These are phyloP conservation scores for Coemansia umbellata DNA, from an alignment of 192 early-diverging fungal species.

Conservation along the genomic window DNA sequence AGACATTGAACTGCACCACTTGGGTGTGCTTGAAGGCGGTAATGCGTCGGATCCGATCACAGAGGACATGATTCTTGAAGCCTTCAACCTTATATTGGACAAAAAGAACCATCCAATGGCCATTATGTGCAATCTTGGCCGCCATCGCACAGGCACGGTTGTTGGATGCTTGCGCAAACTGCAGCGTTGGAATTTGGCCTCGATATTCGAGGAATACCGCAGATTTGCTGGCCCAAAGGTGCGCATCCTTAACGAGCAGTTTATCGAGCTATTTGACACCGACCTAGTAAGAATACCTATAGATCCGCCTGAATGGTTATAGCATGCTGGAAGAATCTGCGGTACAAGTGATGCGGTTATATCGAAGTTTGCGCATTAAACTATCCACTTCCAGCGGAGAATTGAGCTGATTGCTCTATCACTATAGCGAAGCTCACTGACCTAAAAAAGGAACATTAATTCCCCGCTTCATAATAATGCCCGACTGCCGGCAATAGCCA, in stretches of 20 bases:
- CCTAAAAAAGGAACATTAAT: too few species aligned
- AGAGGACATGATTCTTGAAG: slow-evolving; percentile 92
- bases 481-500: too few species aligned
- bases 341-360: too few species aligned
- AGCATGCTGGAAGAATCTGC: neutral
- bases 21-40: slow-evolving; percentile 77
- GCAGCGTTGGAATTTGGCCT: slow-evolving; percentile 96
- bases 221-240: slow-evolving; percentile 96
- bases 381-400: too few species aligned
- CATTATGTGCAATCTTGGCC: slow-evolving; percentile 96
- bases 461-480: too few species aligned
- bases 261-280: slow-evolving; percentile 94
- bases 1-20: slow-evolving; percentile 88
- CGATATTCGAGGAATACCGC: slow-evolving; percentile 98
- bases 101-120: slow-evolving; percentile 91
- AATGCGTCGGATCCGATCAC: slow-evolving; percentile 98
- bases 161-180: slow-evolving; percentile 97
- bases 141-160: slow-evolving; percentile 98
- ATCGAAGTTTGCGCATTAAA: too few species aligned
- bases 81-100: slow-evolving; percentile 81
- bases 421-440: too few species aligned
- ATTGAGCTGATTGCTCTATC: too few species aligned
- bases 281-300: slow-evolving; percentile 84
- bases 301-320: slow-evolving; percentile 74
- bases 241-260: slow-evolving; percentile 92